Evolutionary conservation across 2,329 filamentous ascomycete genomes (phyloP).

Genomic region (Acephala macrosclerotiorum): DNA sequence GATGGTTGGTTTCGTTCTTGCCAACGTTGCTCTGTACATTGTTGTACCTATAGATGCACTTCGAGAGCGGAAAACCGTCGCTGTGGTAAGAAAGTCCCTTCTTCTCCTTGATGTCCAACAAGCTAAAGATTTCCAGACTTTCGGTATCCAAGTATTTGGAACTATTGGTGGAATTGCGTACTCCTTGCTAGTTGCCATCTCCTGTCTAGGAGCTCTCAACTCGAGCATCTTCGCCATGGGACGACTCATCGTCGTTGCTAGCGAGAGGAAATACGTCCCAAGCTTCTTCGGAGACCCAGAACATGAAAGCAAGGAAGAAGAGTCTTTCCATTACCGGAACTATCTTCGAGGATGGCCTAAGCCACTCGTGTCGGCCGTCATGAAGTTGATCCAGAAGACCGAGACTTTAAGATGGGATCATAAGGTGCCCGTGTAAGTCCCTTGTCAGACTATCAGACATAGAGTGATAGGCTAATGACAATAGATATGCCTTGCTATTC

Average conservation of each 20-base stretch:
- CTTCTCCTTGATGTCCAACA: no score
- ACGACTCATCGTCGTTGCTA: not conserved
- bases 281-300: constrained; percentile 8
- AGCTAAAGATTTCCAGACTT: not conserved
- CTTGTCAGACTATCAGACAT: not conserved
- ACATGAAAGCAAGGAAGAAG: constrained; percentile 5
- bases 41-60: constrained; percentile 1
- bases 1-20: constrained; percentile 7
- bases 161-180: not conserved
- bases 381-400: constrained; percentile 6
- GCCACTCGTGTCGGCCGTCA: not conserved
- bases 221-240: constrained; percentile 5
- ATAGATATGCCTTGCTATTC: not conserved
- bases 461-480: not conserved
- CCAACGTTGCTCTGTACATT: constrained; percentile 4
- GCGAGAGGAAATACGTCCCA: not conserved
- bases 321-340: constrained; percentile 6
- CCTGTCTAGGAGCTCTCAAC: constrained; percentile 4
- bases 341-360: not conserved
- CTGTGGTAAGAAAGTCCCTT: not conserved
- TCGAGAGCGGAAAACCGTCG: constrained; percentile 2
- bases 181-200: constrained; percentile 1
- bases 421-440: constrained; percentile 8
- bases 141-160: constrained; percentile 1
- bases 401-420: constrained; percentile 9